These are phyloP conservation scores for Alternaria gaisen DNA, from an alignment of 2,329 filamentous ascomycete species.

Conservation along the genomic window DNA sequence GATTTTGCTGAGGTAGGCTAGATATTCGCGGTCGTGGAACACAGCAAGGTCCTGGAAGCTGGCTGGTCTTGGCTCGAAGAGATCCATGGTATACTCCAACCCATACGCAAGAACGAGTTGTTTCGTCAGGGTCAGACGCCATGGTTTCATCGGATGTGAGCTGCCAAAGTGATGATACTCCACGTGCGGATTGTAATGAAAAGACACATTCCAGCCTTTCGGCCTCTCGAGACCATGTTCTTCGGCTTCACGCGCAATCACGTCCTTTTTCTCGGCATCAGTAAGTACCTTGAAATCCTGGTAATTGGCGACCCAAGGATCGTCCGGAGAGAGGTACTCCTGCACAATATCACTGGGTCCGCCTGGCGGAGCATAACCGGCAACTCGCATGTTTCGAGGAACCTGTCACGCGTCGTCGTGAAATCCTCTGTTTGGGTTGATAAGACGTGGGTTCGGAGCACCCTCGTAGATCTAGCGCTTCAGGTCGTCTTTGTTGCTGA, in stretches of 20 bases:
- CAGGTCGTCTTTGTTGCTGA: constrained; percentile 22
- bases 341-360: constrained; percentile 46
- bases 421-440: neutral
- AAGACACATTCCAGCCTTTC: constrained; percentile 89
- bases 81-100: constrained; percentile 96
- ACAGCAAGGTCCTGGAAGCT: constrained; percentile 86
- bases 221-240: constrained; percentile 78
- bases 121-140: constrained; percentile 94
- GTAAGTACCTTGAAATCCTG: constrained; percentile 43
- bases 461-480: constrained; percentile 23
- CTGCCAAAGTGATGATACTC: constrained; percentile 97
- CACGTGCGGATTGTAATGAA: constrained; percentile 93
- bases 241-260: constrained; percentile 63
- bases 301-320: constrained; percentile 39
- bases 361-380: constrained; percentile 27
- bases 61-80: constrained; percentile 83
- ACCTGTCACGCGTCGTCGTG: neutral
- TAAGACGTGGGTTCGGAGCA: constrained; percentile 5
- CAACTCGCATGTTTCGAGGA: constrained; percentile 27
- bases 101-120: constrained; percentile 94
- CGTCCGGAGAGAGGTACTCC: constrained; percentile 45
- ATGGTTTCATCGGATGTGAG: constrained; percentile 98
- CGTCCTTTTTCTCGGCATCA: constrained; percentile 56
- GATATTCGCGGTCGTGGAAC: constrained; percentile 89
- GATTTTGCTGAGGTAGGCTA: constrained; percentile 77